phyloP scores from a whole-genome alignment of 2,329 filamentous ascomycete species.

The Arthrobotrys megalospora region DNA sequence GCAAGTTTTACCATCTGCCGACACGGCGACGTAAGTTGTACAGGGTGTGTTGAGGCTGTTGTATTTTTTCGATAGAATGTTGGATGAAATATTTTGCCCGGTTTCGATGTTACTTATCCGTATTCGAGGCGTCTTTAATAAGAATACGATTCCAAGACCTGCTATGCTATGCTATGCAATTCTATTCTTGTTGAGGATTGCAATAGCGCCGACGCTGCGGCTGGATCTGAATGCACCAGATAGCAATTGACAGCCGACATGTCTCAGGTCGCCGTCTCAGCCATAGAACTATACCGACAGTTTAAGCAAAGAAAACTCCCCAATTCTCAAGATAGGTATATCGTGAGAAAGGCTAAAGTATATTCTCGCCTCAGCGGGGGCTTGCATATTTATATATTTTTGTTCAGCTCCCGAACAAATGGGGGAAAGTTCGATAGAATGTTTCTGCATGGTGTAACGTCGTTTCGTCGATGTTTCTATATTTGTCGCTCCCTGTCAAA shows the following conservation, averaged over 20 bases:
- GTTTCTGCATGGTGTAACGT: slow-evolving; percentile 14
- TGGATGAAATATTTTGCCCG: neutral
- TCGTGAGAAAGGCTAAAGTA: neutral
- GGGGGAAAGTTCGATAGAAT: neutral
- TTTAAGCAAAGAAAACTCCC: no score
- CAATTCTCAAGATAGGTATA: no score
- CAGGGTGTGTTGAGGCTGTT: neutral
- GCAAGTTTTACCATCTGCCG: neutral
- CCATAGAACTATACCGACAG: neutral
- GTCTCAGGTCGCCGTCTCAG: slow-evolving; percentile 4
- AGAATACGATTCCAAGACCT: neutral
- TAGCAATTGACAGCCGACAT: neutral
- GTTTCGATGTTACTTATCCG: neutral
- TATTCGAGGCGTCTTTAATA: neutral
- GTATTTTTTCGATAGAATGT: neutral
- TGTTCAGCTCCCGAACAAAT: neutral
- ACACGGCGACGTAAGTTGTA: no score
- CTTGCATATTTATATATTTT: no score
- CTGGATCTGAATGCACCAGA: neutral
- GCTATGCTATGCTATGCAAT: neutral
- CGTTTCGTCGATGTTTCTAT: slow-evolving; percentile 27
- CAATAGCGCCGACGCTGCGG: neutral
- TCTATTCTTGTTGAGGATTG: slow-evolving; percentile 6
- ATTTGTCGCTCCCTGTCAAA: slow-evolving; percentile 29
- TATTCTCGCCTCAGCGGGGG: slow-evolving; percentile 1